These are phyloP conservation scores for Cyclostephanos invisitatus DNA, from an alignment of 108 stramenopile species.

Conservation along the genomic window DNA sequence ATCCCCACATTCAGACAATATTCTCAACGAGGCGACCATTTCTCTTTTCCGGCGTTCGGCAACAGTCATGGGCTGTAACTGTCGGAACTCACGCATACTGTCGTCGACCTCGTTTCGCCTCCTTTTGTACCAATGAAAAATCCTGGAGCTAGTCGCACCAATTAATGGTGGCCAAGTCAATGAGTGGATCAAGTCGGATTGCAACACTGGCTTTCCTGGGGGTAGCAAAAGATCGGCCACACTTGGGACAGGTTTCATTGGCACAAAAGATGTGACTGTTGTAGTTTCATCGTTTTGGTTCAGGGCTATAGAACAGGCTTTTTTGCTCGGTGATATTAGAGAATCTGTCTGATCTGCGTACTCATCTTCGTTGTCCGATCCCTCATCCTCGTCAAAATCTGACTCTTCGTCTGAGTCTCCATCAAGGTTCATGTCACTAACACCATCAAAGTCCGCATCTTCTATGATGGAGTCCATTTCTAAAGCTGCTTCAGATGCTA, in stretches of 20 bases:
- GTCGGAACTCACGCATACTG: slow-evolving; percentile 61
- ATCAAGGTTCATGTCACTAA: slow-evolving; percentile 65
- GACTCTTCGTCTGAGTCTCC: slow-evolving; percentile 65
- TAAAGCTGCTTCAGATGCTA: slow-evolving; percentile 67
- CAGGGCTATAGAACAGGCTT: slow-evolving; percentile 17
- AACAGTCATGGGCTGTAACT: slow-evolving; percentile 66
- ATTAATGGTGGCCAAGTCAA: slow-evolving; percentile 76
- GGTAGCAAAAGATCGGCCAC: slow-evolving; percentile 83
- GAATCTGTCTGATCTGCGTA: slow-evolving; percentile 44
- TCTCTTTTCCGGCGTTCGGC: slow-evolving; percentile 74
- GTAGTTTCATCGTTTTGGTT: slow-evolving; percentile 64
- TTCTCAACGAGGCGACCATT: slow-evolving; percentile 49
- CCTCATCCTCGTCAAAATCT: slow-evolving; percentile 64
- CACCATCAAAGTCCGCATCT: slow-evolving; percentile 56
- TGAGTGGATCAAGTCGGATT: slow-evolving; percentile 61
- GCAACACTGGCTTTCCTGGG: slow-evolving; percentile 65
- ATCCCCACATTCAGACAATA: slow-evolving; percentile 72
- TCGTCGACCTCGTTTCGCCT: slow-evolving; percentile 86
- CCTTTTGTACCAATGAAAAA: slow-evolving; percentile 80
- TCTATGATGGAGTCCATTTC: slow-evolving; percentile 72
- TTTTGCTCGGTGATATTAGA: slow-evolving; percentile 25
- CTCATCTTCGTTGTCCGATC: slow-evolving; percentile 49
- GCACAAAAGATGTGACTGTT: slow-evolving; percentile 55
- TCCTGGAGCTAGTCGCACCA: slow-evolving; percentile 69
- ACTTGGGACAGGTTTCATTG: slow-evolving; percentile 72